Evolutionary conservation across 2,329 filamentous ascomycete genomes (phyloP), one percentile per base, ranked within the genome.

Genomic region (Ophiobolus disseminans): DNA sequence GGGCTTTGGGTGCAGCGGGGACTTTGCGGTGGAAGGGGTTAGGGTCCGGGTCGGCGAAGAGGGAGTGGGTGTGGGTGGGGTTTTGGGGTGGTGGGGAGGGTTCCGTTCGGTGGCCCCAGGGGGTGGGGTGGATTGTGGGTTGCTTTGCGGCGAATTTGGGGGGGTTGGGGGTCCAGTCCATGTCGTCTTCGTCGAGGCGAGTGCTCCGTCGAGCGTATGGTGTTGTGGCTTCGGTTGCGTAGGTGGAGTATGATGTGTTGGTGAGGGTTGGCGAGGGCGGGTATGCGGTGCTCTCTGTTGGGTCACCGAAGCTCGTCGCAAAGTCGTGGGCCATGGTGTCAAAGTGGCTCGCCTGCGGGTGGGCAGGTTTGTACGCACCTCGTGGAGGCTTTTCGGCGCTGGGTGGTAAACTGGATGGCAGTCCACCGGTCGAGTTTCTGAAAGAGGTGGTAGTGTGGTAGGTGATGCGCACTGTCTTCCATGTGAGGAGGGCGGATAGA

Each of bases 91-190:
- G 40, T 26, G 50, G 45, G n/a, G 48, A 45, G 5, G 49, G 38
- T 36, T 30, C 47, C n/a, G n/a, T n/a, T 38, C 40, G 46, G 41
- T 32, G 40, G 31, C 17, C 40, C 36, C 52, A 62, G 13, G 60
- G 56, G 16, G 58, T 55, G n/a, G 66, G 59, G 9, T 65, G 30
- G 28, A 68, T 47, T 22, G 60, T 42, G 22, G 63, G 46, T 9
- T 54, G 43, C 8, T 56, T 22, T 2, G n/a, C 80, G 79, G 45
- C 76, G 75, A 70, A 70, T 30, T 55, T 55, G 9, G 53, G 48
- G 13, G 45, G 41, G 9, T 84, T 84, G 0, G 86, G 86, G 2
- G 85, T 82, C 85, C 88, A 90, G 63, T 91, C 89, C 89, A 92
- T 91, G 45, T 82, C 81, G 30, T 87, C 82, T 1, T 75, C 76